Conservation (phyloP, 1,284 basidiomycete genomes). For the Caloboletus inedulis region DNA sequence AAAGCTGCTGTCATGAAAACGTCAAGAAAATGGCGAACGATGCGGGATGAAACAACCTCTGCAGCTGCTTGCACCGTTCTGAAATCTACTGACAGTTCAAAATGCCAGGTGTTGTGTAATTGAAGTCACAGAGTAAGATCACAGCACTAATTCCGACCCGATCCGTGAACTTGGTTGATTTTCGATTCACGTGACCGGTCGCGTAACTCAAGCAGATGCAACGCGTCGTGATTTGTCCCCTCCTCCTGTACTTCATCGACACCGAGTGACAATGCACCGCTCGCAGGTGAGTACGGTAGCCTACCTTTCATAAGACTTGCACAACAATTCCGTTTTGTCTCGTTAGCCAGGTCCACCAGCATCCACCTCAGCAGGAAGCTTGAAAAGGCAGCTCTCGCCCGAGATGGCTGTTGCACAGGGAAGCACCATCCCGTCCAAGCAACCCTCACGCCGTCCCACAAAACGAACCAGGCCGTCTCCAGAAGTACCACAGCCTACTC, state of each 20-base stretch:
- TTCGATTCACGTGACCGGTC: slow-evolving; percentile 20
- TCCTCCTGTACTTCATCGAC: neutral
- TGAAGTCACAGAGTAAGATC: no score
- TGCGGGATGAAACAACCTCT: no score
- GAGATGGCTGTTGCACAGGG: slow-evolving; percentile 12
- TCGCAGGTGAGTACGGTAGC: slow-evolving; percentile 13
- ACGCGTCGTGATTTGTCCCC: neutral
- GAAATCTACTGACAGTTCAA: no score
- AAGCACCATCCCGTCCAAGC: slow-evolving; percentile 3
- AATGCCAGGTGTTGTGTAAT: no score
- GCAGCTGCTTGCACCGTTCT: no score
- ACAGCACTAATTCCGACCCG: neutral
- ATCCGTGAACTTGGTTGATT: slow-evolving; percentile 11
- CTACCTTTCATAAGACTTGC: neutral
- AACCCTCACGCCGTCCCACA: slow-evolving; percentile 14
- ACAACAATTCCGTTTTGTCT: neutral
- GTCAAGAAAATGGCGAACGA: no score
- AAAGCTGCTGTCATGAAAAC: no score
- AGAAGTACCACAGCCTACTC: slow-evolving; percentile 14
- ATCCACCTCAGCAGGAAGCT: slow-evolving; percentile 18
- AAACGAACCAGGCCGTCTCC: slow-evolving; percentile 17
- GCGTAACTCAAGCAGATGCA: neutral
- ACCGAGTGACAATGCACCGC: slow-evolving; percentile 13
- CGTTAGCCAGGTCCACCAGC: slow-evolving; percentile 12
- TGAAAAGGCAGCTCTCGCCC: slow-evolving; percentile 23